Evolutionary conservation across 352 stramenopile genomes (phyloP).

Genomic region (Phytophthora hibernalis): DNA sequence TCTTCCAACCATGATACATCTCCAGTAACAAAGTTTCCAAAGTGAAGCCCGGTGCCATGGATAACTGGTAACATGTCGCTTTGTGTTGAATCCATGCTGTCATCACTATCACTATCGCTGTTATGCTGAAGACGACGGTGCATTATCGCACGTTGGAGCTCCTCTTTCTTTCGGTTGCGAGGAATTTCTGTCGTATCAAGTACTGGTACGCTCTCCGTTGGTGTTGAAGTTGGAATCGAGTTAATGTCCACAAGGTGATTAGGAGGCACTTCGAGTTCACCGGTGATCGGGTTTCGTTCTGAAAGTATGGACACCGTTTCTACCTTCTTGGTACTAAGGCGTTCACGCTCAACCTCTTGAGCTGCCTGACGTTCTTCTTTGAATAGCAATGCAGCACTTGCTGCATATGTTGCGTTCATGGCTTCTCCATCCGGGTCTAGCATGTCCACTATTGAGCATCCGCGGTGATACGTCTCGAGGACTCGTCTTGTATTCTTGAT

Average conservation of each 20-base stretch:
- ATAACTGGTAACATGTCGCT: constrained; percentile 33
- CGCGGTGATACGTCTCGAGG: constrained; percentile 57
- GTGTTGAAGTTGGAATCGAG: not conserved
- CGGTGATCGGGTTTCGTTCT: constrained; percentile 55
- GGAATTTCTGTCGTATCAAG: not conserved
- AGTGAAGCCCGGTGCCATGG: constrained; percentile 34
- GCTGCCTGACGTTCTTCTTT: constrained; percentile 45
- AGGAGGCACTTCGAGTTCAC: constrained; percentile 43
- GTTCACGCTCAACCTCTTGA: constrained; percentile 19
- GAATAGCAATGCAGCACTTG: constrained; percentile 61
- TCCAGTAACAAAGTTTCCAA: constrained; percentile 49
- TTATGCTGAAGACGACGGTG: constrained; percentile 16
- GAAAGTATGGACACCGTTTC: constrained; percentile 12
- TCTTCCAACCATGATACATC: not conserved
- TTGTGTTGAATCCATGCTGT: not conserved
- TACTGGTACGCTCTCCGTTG: not conserved
- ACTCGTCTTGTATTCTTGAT: constrained; percentile 45
- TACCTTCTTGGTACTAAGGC: constrained; percentile 11
- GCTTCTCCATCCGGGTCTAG: constrained; percentile 37
- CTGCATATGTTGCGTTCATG: constrained; percentile 61
- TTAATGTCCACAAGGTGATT: constrained; percentile 45
- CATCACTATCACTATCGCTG: constrained; percentile 16
- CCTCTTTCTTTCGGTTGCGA: constrained; percentile 45
- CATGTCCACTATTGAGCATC: constrained; percentile 29
- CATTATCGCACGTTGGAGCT: constrained; percentile 39